Base-by-base conservation (phyloP, 352 stramenopile species). In the Phytophthora fragariae region DNA sequence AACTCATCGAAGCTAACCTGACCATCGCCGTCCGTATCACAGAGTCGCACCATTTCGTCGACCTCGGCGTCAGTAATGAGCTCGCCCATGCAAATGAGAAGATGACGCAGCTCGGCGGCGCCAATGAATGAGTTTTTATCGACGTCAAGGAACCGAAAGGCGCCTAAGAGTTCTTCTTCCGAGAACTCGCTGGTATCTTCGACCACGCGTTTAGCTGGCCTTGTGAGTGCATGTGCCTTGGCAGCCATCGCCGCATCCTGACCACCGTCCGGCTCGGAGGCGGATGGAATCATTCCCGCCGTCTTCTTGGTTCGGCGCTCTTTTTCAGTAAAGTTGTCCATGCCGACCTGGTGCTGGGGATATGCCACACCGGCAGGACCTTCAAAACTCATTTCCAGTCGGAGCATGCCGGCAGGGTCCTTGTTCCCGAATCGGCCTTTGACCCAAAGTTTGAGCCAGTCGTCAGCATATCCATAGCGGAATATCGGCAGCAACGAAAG, bases 11-110 rank as follows among this genome's bases (percentile, higher is more conserved):
- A 98, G 50, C 85, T 97, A 27, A 97, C 91, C 69, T 98, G 93
- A 11, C 94, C 93, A 65, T 99, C 96, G 39, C 94, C 95, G 74
- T 99, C 95, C 3, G 74, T 78, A 75, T 99, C 96, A 35, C 97
- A 93, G 68, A 99, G 90, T 47, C 84, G 82, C 56, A 98, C 92
- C 95, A 98, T 99, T 78, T 92, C 87, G 62, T 98, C 90, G 10
- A 98, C 82, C 61, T 99, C 96, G 58, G 98, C 95, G 67, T 98
- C 95, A 6, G 95, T 98, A 61, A 98, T 95, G 50, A 98, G 87
- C 73, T 99, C 95, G 35, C 96, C 96, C 95, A 98, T 98, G 72
- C 95, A 98, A 41, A 98, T 94, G 1, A 99, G 80, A 57, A 98
- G 86, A 71, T 99, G 96, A 0, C 94, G 86, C 9, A 98, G 84